phyloP scores from a whole-genome alignment of 1,284 basidiomycete species.

The Quambalaria eucalypti region DNA sequence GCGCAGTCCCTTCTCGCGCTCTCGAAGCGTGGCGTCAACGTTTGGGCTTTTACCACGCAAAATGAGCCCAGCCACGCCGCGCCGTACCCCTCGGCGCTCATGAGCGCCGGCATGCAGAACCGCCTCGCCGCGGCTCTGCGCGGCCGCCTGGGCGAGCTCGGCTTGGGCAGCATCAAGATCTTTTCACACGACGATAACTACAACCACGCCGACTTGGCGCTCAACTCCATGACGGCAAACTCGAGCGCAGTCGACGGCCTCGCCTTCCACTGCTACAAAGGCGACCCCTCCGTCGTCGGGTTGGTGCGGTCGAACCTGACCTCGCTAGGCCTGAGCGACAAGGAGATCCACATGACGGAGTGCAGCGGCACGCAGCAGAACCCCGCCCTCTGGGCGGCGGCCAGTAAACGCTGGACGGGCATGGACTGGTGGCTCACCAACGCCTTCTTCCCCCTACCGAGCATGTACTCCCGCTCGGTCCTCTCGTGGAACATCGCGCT shows the following conservation, averaged over 20 bases:
- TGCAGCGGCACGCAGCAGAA: too few relatives aligned
- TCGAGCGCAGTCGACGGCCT: conserved; percentile 19
- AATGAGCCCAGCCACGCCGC: conserved; percentile 26
- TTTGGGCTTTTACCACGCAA: conserved; percentile 29
- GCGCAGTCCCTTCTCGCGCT: too few relatives aligned
- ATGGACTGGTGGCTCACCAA: too few relatives aligned
- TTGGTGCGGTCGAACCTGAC: too few relatives aligned
- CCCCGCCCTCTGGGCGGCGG: too few relatives aligned
- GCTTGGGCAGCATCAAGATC: conserved; percentile 12
- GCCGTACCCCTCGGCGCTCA: conserved; percentile 22
- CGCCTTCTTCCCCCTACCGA: conserved; percentile 23
- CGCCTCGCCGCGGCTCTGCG: conserved; percentile 14
- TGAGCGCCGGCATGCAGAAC: conserved; percentile 12
- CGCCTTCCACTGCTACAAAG: conserved; percentile 35
- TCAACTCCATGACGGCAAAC: conserved; percentile 19
- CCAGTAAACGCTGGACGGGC: too few relatives aligned
- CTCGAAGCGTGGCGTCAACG: conserved; percentile 14
- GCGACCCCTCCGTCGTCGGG: too few relatives aligned
- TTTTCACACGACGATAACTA: conserved; percentile 33
- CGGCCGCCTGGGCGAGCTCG: conserved; percentile 4
- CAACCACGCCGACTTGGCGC: conserved; percentile 11
- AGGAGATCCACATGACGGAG: too few relatives aligned
- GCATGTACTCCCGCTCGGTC: conserved; percentile 10
- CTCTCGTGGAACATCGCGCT: conserved; percentile 32
- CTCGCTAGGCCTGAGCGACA: too few relatives aligned